Evolutionary conservation across 1,284 basidiomycete genomes (phyloP).

Genomic region (Tylopilus sp.): DNA sequence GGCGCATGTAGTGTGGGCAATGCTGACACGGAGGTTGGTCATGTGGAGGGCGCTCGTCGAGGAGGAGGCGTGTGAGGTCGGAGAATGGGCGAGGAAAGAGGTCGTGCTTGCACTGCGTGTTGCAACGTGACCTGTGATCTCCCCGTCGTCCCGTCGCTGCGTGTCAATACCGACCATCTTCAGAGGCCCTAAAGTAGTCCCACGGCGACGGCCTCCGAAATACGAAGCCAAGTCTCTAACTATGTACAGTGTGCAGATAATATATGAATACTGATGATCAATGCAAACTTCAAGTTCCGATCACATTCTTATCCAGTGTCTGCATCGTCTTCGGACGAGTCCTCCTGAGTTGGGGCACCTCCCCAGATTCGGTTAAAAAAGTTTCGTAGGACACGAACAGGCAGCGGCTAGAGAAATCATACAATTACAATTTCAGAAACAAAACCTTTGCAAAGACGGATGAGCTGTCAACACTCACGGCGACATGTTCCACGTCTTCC

Average conservation of each 20-base stretch:
- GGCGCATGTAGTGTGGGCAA: slow-evolving; percentile 43
- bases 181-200: too few relatives aligned
- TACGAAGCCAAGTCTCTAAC: neutral
- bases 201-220: neutral
- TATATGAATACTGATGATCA: neutral
- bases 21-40: slow-evolving; percentile 48
- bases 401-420: slow-evolving; percentile 46
- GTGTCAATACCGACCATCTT: too few relatives aligned
- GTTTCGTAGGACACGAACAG: slow-evolving; percentile 56
- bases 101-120: slow-evolving; percentile 11
- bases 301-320: neutral
- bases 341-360: slow-evolving; percentile 31
- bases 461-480: slow-evolving; percentile 37
- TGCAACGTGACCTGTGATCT: neutral
- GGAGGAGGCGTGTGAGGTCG: slow-evolving; percentile 31
- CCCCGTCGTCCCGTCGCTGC: too few relatives aligned
- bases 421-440: slow-evolving; percentile 3
- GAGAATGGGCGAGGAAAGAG: slow-evolving; percentile 46
- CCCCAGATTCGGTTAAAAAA: slow-evolving; percentile 62
- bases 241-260: neutral
- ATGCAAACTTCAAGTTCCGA: neutral
- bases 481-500: slow-evolving; percentile 32
- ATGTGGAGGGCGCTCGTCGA: slow-evolving; percentile 49
- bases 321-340: slow-evolving; percentile 35
- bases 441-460: neutral